phyloP scores from a whole-genome alignment of 768 basidiomycete genomes.

The Postia placenta region DNA sequence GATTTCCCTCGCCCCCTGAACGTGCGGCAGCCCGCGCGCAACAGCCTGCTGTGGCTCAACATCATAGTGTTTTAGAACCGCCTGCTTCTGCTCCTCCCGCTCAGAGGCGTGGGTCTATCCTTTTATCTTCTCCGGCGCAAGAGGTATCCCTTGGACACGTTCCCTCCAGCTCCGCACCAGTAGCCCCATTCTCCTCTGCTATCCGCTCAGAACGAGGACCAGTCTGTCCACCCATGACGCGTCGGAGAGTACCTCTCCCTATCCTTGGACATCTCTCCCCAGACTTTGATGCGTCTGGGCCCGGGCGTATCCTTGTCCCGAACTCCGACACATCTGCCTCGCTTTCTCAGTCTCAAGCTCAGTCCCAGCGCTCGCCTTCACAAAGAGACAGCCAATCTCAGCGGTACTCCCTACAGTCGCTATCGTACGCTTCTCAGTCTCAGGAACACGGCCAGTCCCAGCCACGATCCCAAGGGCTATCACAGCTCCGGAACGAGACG shows the following conservation, averaged over 20 bases:
- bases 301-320: slow-evolving; percentile 43
- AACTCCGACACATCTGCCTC: slow-evolving; percentile 48
- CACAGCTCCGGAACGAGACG: background rate
- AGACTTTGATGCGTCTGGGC: slow-evolving; percentile 19
- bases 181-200: no score
- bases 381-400: background rate
- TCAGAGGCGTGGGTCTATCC: no score
- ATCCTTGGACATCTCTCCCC: slow-evolving; percentile 1
- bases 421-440: slow-evolving; percentile 15
- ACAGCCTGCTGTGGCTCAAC: no score
- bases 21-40: no score
- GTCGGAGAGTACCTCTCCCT: slow-evolving; percentile 1
- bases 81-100: no score
- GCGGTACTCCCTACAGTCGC: slow-evolving; percentile 11
- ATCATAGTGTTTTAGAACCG: no score
- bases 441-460: slow-evolving; percentile 6
- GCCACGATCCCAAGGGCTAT: background rate
- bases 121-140: background rate
- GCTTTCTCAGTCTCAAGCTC: slow-evolving; percentile 23
- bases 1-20: no score
- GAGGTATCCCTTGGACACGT: background rate
- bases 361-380: background rate
- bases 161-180: background rate
- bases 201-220: no score
- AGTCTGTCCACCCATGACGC: no score